These are phyloP conservation scores for Kockovaella imperatae DNA, from an alignment of 768 basidiomycete species.

Conservation along the genomic window DNA sequence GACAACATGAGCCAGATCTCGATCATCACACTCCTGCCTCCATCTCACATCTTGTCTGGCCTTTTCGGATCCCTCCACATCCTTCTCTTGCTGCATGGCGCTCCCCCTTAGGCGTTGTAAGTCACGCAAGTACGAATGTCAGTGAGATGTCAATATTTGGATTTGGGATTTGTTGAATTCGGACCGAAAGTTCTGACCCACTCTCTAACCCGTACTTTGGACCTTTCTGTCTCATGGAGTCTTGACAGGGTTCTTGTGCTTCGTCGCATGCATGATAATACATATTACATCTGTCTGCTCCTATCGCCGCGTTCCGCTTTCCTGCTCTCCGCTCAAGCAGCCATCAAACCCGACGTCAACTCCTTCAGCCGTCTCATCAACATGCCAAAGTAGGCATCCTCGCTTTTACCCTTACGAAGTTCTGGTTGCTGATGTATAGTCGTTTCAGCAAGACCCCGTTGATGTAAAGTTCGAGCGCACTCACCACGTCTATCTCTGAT, in stretches of 20 bases:
- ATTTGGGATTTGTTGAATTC: too few relatives aligned
- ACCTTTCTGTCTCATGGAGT: background rate
- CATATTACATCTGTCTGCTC: background rate
- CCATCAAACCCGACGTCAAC: constrained; percentile 14
- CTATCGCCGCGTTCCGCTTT: background rate
- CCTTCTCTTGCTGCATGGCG: too few relatives aligned
- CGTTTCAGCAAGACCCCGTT: background rate
- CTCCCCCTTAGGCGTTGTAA: too few relatives aligned
- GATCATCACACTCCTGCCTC: background rate
- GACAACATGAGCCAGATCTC: background rate
- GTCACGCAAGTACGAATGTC: too few relatives aligned
- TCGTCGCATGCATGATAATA: background rate
- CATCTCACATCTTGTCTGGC: constrained; percentile 16
- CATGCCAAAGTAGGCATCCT: constrained; percentile 20
- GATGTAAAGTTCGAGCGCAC: background rate
- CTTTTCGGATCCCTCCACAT: too few relatives aligned
- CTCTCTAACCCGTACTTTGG: too few relatives aligned
- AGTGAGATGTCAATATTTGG: too few relatives aligned
- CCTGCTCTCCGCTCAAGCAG: constrained; percentile 1
- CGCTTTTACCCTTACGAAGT: background rate
- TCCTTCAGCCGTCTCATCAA: constrained; percentile 16
- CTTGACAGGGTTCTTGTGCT: background rate
- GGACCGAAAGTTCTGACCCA: too few relatives aligned
- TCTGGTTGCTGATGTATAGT: constrained; percentile 8
- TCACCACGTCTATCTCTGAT: constrained; percentile 29